Base-by-base conservation (phyloP, 495 filamentous ascomycete species). In the Cladorrhinum samala region DNA sequence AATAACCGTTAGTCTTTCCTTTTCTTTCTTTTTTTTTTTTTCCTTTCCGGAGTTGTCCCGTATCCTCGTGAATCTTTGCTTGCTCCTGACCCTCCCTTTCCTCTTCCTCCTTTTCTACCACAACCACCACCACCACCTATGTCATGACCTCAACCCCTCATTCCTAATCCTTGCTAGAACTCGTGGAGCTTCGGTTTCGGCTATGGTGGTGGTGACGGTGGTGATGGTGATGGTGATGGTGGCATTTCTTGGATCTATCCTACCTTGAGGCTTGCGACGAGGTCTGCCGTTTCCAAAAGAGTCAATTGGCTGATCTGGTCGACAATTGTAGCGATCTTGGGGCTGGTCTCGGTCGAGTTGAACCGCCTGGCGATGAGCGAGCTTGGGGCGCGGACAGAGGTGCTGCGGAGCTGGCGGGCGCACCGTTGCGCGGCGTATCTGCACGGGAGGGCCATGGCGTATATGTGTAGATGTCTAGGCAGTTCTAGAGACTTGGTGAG, bases 251-350 rank as follows among this genome's bases (percentile, higher is more conserved):
- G 2, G 39, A 11, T 40, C 41, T 51, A 44, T 18, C 66, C 57
- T 63, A 74, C 94, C 85, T 97, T 99, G 61, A 99, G 74, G 65
- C 81, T 87, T 37, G 91, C 80, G 24, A 99, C 93, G 17, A 99
- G 76, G 68, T 96, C 92, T 38, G 94, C 91, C 6, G 94, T 99
- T 79, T 99, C 94, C 62, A 99, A 72, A 52, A 99, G 77, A 17
- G 91, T 99, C 80, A 99, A 87, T 83, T 90, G 83, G 72, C 91
- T 91, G 66, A 99, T 97, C 70, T 97, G 91, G 72, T 97, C 93
- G 53, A 99, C 93, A 62, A 99, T 97, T 46, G 79, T 80, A 47
- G 82, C 60, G 61, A 99, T 93, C 79, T 97, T 97, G 23, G 93
- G 89, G 71, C 86, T 91, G 52, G 79, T 77, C 49, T 85, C 82